A percentile compares a stretch with the other conserved stretches of the same genome.
phyloP scores from a whole-genome alignment of 2,329 filamentous ascomycete genomes.

The Pseudodiploospora longispora region DNA sequence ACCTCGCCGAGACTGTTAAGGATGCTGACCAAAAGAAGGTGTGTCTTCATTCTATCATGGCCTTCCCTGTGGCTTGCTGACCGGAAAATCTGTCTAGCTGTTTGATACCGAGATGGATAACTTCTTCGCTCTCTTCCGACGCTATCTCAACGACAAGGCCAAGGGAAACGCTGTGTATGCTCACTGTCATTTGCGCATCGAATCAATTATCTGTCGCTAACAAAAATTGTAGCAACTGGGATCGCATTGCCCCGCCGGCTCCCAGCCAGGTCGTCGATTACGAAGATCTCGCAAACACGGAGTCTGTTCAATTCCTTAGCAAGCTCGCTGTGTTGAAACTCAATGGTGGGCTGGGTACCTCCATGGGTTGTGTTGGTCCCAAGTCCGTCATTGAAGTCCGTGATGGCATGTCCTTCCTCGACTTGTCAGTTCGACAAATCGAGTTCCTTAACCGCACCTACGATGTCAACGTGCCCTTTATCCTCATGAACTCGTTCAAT shows the following conservation, averaged over 20 bases:
- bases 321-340: slow-evolving; percentile 98
- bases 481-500: slow-evolving; percentile 99
- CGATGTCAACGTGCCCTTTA: slow-evolving; percentile 92
- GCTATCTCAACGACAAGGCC: slow-evolving; percentile 97
- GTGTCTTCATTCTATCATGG: slow-evolving; percentile 17
- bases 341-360: slow-evolving; percentile 97
- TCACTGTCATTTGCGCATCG: slow-evolving; percentile 1
- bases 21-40: slow-evolving; percentile 81
- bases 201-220: slow-evolving; percentile 12
- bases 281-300: slow-evolving; percentile 77
- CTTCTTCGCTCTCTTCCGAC: slow-evolving; percentile 97
- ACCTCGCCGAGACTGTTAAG: slow-evolving; percentile 80
- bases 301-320: slow-evolving; percentile 89
- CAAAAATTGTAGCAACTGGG: slow-evolving; percentile 66
- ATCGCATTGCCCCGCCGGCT: slow-evolving; percentile 89
- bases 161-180: slow-evolving; percentile 84
- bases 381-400: slow-evolving; percentile 99
- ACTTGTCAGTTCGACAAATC: slow-evolving; percentile 96
- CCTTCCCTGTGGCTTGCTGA: not conserved
- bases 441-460: slow-evolving; percentile 99
- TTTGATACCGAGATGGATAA: slow-evolving; percentile 99
- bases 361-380: slow-evolving; percentile 97
- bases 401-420: slow-evolving; percentile 99
- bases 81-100: slow-evolving; percentile 43
- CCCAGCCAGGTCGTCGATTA: slow-evolving; percentile 94